Percentiles rank a stretch among this genome's conserved stretches.
These are phyloP conservation scores for Musa acuminata DNA, from an alignment of 176 grass and related monocot genomes.

Conservation along the genomic window DNA sequence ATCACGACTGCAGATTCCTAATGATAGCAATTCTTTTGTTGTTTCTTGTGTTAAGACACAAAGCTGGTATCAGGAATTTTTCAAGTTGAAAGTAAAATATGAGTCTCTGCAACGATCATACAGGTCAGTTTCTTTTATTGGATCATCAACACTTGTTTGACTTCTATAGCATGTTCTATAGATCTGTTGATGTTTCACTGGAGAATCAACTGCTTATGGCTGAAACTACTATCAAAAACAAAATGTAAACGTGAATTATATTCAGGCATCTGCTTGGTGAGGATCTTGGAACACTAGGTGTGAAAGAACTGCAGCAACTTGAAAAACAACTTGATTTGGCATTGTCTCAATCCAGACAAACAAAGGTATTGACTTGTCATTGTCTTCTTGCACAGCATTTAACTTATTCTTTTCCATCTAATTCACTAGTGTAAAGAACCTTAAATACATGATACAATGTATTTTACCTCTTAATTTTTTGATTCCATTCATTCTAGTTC, in stretches of 20 bases:
- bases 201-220: not conserved
- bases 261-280: slow-evolving; percentile 10
- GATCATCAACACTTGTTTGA: not conserved
- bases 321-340: slow-evolving; percentile 4
- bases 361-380: not conserved
- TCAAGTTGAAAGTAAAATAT: slow-evolving; percentile 2
- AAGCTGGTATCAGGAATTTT: slow-evolving; percentile 2
- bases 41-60: not conserved
- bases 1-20: not conserved
- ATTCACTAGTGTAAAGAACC: not conserved
- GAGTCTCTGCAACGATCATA: not conserved
- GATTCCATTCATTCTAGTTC: too few species aligned
- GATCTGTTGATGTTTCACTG: not conserved
- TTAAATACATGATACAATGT: too few species aligned
- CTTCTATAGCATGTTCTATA: not conserved
- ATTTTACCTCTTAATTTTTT: too few species aligned
- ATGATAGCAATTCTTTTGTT: not conserved
- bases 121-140: not conserved
- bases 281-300: not conserved
- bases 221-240: not conserved
- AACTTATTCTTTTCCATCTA: not conserved
- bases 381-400: not conserved
- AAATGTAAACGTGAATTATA: not conserved
- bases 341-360: not conserved
- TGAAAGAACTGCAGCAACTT: slow-evolving; percentile 4